Conservation (phyloP, 495 filamentous ascomycete genomes). For the Pseudoneurospora amorphoporcata region DNA sequence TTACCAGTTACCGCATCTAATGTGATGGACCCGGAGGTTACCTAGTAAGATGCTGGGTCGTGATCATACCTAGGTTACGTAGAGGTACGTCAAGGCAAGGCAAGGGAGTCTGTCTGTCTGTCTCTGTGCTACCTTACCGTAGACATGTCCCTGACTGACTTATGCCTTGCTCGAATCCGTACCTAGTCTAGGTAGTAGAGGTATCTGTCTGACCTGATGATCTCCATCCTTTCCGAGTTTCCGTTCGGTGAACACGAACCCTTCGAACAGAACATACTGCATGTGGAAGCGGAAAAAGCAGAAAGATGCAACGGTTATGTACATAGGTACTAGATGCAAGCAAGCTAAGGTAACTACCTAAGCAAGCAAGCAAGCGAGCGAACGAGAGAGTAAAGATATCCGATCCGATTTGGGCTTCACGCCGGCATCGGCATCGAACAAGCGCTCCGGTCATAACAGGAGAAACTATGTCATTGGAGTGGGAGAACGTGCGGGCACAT, state of each 20-base stretch:
- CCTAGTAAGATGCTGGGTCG: neutral
- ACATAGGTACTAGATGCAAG: neutral
- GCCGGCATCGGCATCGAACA: neutral
- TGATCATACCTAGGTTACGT: neutral
- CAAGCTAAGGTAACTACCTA: too few relatives aligned
- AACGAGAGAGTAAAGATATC: neutral
- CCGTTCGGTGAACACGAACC: neutral
- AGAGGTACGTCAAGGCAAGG: too few relatives aligned
- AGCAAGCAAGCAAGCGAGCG: neutral
- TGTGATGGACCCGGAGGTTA: neutral
- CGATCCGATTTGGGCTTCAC: neutral
- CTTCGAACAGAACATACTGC: neutral
- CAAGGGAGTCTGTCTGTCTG: neutral
- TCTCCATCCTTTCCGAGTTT: neutral
- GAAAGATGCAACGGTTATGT: neutral
- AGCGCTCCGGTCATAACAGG: neutral
- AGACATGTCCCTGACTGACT: neutral
- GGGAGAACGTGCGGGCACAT: neutral
- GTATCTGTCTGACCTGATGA: neutral
- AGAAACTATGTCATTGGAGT: neutral
- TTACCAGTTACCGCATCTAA: too few relatives aligned
- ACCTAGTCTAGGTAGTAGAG: neutral
- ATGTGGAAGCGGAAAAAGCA: neutral
- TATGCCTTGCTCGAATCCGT: neutral
- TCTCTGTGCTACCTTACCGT: neutral